phyloP scores from a whole-genome alignment of 768 basidiomycete genomes.

The Auriscalpium microsporum region DNA sequence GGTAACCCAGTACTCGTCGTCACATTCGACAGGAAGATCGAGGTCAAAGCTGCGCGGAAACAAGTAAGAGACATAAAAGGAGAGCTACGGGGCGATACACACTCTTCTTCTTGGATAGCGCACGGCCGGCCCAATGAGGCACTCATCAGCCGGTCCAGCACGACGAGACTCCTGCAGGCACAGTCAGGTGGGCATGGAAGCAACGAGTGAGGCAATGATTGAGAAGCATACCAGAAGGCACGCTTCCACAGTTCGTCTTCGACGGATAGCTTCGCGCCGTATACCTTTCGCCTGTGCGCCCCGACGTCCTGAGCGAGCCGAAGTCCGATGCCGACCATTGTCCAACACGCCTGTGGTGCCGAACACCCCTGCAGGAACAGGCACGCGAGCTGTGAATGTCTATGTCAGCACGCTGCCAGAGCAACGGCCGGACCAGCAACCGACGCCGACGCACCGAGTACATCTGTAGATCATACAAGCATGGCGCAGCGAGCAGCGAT shows the following conservation, averaged over 20 bases:
- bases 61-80: slow-evolving; percentile 6
- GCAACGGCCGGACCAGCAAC: slow-evolving; percentile 18
- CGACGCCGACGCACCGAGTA: slow-evolving; percentile 38
- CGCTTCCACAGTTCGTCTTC: slow-evolving; percentile 74
- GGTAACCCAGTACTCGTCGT: slow-evolving; percentile 16
- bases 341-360: slow-evolving; percentile 47
- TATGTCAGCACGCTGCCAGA: neutral
- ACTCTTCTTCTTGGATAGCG: slow-evolving; percentile 71
- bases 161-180: slow-evolving; percentile 37
- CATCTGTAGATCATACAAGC: slow-evolving; percentile 64
- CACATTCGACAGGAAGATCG: slow-evolving; percentile 12
- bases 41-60: slow-evolving; percentile 15
- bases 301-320: slow-evolving; percentile 71
- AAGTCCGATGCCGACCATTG: slow-evolving; percentile 52
- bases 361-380: slow-evolving; percentile 36
- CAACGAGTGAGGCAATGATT: neutral
- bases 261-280: slow-evolving; percentile 30
- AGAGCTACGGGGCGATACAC: slow-evolving; percentile 20
- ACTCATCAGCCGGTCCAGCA: slow-evolving; percentile 39
- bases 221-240: slow-evolving; percentile 42
- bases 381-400: slow-evolving; percentile 25
- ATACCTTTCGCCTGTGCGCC: slow-evolving; percentile 47
- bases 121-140: slow-evolving; percentile 58
- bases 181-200: neutral
- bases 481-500: slow-evolving; percentile 45